These are phyloP conservation scores for Mycena metata DNA, from an alignment of 768 basidiomycete species.

Conservation along the genomic window DNA sequence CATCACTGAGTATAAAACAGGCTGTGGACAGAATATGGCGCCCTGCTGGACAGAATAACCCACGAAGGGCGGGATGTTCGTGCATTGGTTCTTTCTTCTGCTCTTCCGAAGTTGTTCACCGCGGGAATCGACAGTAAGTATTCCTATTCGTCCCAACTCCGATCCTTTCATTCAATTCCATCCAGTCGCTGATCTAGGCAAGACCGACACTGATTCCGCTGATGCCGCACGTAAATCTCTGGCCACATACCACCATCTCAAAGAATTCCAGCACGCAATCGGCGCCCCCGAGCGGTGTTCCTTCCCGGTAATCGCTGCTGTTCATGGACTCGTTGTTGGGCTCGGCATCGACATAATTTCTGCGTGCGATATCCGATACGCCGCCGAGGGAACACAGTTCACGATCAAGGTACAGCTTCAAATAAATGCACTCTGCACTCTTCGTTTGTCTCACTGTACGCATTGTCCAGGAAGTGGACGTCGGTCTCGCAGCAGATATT, in stretches of 20 bases:
- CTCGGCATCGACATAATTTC: slow-evolving; percentile 83
- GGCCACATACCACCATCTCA: slow-evolving; percentile 60
- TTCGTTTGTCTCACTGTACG: no score
- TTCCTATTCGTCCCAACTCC: not conserved
- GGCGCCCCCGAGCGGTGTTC: slow-evolving; percentile 74
- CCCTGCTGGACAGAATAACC: slow-evolving; percentile 69
- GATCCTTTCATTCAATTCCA: not conserved
- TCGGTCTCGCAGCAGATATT: slow-evolving; percentile 90
- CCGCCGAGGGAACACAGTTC: slow-evolving; percentile 72
- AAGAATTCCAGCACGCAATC: slow-evolving; percentile 79
- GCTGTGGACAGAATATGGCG: slow-evolving; percentile 80
- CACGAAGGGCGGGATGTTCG: slow-evolving; percentile 68
- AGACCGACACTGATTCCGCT: slow-evolving; percentile 54
- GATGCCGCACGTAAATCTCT: slow-evolving; percentile 71
- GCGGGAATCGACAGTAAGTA: slow-evolving; percentile 85
- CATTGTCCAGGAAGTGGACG: slow-evolving; percentile 77
- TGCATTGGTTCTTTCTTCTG: slow-evolving; percentile 80
- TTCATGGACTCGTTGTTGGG: slow-evolving; percentile 82
- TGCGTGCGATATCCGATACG: slow-evolving; percentile 84
- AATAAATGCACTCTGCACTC: no score
- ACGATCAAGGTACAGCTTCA: slow-evolving; percentile 72
- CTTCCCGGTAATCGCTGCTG: slow-evolving; percentile 87
- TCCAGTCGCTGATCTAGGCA: slow-evolving; percentile 21
- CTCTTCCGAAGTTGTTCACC: slow-evolving; percentile 79
- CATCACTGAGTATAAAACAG: slow-evolving; percentile 50